Conservation (phyloP, 2,329 filamentous ascomycete genomes). For the Tolypocladium nubicola region DNA sequence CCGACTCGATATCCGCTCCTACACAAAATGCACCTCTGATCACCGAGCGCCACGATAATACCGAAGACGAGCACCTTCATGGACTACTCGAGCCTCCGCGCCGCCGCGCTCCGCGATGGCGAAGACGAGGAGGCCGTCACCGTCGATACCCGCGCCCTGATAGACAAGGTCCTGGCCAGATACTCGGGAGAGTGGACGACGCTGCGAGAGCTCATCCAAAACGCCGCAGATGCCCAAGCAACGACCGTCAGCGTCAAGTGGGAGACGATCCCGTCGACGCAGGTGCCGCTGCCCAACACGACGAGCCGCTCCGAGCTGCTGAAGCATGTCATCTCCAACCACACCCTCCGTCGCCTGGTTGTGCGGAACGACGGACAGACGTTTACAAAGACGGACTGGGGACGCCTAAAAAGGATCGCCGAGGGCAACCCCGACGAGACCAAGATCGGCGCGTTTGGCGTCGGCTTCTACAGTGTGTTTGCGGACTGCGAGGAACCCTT, state of each 20-base stretch:
- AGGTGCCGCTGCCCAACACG: conserved; percentile 57
- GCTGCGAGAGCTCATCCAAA: conserved; percentile 89
- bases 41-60: neutral
- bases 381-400: conserved; percentile 88
- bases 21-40: neutral
- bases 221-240: conserved; percentile 93
- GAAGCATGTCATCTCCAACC: conserved; percentile 74
- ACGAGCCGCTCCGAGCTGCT: conserved; percentile 60
- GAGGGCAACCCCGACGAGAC: conserved; percentile 98
- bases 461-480: conserved; percentile 98
- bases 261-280: conserved; percentile 78
- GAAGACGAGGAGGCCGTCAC: conserved; percentile 95
- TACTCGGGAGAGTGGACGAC: conserved; percentile 94
- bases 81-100: conserved; percentile 69
- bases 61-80: conserved; percentile 26
- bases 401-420: conserved; percentile 88
- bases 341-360: conserved; percentile 77
- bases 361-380: conserved; percentile 87
- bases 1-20: neutral
- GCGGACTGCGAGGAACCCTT: conserved; percentile 97
- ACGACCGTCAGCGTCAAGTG: conserved; percentile 83
- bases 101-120: conserved; percentile 74
- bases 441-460: conserved; percentile 96
- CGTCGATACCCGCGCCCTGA: conserved; percentile 90
- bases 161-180: conserved; percentile 92